A percentile compares a stretch with the other conserved stretches of the same genome.
Evolutionary conservation across 2,329 filamentous ascomycete genomes (phyloP).

Genomic region (Stachybotrys elegans): DNA sequence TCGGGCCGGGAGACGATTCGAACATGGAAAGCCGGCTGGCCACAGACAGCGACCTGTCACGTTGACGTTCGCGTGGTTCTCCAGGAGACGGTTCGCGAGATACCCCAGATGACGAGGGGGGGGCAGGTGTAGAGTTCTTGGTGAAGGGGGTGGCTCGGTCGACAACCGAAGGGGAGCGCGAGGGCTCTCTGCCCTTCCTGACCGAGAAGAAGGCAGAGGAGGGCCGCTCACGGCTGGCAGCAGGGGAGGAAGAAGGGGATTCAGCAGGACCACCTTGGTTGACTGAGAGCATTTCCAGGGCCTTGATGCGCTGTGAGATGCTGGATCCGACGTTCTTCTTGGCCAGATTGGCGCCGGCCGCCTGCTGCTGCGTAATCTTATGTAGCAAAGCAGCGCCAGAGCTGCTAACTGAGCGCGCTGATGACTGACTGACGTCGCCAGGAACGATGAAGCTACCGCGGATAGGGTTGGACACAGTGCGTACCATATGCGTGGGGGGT

Average conservation of each 20-base stretch:
- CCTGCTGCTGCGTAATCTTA: conserved; percentile 47
- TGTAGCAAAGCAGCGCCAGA: conserved; percentile 52
- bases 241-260: conserved; percentile 3
- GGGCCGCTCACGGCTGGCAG: conserved; percentile 31
- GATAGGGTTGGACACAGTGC: conserved; percentile 44
- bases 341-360: conserved; percentile 42
- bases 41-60: conserved; percentile 49
- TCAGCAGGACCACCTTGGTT: conserved; percentile 19
- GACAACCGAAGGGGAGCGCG: conserved; percentile 39
- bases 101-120: conserved; percentile 33
- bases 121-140: conserved; percentile 19
- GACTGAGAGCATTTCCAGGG: conserved; percentile 72
- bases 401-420: conserved; percentile 52
- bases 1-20: conserved; percentile 28
- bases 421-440: conserved; percentile 39
- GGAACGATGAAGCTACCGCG: conserved; percentile 40
- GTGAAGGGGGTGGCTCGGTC: conserved; percentile 38
- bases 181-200: conserved; percentile 41
- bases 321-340: conserved; percentile 82
- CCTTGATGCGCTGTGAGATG: conserved; percentile 92
- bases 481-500: conserved; percentile 27
- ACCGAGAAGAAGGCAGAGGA: conserved; percentile 57
- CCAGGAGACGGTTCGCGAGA: conserved; percentile 42
- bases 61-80: conserved; percentile 23
- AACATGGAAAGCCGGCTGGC: conserved; percentile 53